Percentiles rank a stretch among this genome's conserved stretches.
phyloP scores from a whole-genome alignment of 2,329 filamentous ascomycete species.

The Fusarium citri region DNA sequence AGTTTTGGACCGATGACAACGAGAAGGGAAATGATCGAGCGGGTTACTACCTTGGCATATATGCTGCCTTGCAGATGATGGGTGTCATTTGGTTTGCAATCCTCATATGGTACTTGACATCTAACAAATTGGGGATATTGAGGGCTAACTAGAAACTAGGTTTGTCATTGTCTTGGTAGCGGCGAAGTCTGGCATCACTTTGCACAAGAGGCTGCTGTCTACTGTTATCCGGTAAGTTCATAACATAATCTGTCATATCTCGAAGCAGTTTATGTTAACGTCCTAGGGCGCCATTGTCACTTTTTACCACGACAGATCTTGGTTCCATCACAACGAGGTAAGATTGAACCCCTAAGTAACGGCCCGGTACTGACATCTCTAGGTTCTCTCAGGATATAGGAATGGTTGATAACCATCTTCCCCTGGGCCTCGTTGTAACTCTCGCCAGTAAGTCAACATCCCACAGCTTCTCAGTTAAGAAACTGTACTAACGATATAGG shows the following conservation, averaged over 20 bases:
- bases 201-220: slow-evolving; percentile 42
- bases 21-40: neutral
- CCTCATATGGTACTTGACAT: slow-evolving; percentile 35
- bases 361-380: neutral
- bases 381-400: slow-evolving; percentile 60
- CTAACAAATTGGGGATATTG: accelerated
- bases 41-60: slow-evolving; percentile 45
- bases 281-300: slow-evolving; percentile 54
- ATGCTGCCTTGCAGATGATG: slow-evolving; percentile 40
- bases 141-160: slow-evolving; percentile 23
- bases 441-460: slow-evolving; percentile 49
- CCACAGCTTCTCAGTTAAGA: neutral
- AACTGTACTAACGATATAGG: slow-evolving; percentile 43
- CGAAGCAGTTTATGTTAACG: slow-evolving; percentile 13
- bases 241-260: accelerated
- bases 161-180: slow-evolving; percentile 48
- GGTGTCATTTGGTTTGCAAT: slow-evolving; percentile 39
- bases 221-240: slow-evolving; percentile 35
- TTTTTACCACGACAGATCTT: slow-evolving; percentile 55
- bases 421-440: slow-evolving; percentile 51
- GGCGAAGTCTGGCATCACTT: slow-evolving; percentile 43
- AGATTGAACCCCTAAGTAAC: neutral
- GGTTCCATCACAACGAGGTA: slow-evolving; percentile 57
- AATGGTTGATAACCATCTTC: slow-evolving; percentile 57
- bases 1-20: slow-evolving; percentile 47